A percentile compares a stretch with the other conserved stretches of the same genome.
These are phyloP conservation scores for Musa beccarii DNA, from an alignment of 176 grass and related monocot species.

Conservation along the genomic window DNA sequence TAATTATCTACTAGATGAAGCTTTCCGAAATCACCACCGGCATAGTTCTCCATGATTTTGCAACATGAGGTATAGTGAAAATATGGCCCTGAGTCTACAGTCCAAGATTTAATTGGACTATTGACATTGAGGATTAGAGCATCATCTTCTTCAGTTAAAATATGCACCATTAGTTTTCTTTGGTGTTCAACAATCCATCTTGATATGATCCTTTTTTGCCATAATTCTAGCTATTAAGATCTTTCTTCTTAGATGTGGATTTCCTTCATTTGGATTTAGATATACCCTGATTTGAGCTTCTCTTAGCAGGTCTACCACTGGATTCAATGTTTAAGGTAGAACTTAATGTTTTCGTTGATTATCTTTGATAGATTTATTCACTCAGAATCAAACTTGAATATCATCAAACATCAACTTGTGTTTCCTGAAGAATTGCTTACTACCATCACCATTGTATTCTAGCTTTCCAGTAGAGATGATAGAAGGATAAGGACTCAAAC, in stretches of 20 bases:
- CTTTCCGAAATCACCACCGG: background rate
- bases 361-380: no score
- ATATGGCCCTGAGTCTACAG: background rate
- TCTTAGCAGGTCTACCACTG: no score
- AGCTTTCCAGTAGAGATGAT: no score
- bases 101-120: constrained; percentile 2
- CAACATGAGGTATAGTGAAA: constrained; percentile 7
- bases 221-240: constrained; percentile 1
- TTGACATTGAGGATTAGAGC: background rate
- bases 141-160: background rate
- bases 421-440: no score
- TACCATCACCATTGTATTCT: no score
- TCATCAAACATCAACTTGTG: no score
- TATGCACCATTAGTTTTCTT: background rate
- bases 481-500: no score
- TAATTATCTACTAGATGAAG: background rate
- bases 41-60: background rate
- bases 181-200: background rate
- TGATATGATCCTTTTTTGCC: background rate
- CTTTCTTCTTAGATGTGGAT: background rate
- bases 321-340: no score
- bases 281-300: no score
- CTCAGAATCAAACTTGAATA: no score
- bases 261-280: background rate
- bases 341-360: no score